Conservation (phyloP, 345 rosid genomes). For the Hibiscus trionum region DNA sequence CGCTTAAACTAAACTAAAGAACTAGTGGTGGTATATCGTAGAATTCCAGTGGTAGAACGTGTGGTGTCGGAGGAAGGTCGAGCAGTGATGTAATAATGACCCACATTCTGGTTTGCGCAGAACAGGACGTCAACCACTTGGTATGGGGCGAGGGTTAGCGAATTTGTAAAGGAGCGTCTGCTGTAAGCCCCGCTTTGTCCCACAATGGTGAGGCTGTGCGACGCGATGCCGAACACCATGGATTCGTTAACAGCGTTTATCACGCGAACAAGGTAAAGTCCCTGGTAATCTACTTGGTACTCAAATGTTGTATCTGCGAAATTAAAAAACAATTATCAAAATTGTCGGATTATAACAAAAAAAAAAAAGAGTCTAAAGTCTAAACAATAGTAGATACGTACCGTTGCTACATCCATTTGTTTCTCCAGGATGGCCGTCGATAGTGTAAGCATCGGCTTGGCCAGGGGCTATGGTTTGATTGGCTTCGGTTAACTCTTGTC, state of each 20-base stretch:
- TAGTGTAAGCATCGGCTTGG: constrained; percentile 35
- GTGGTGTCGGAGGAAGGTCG: neutral
- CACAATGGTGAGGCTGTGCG: neutral
- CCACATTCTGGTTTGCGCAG: constrained; percentile 14
- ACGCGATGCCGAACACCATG: neutral
- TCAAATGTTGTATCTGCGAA: neutral
- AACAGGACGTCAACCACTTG: constrained; percentile 21
- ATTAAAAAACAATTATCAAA: neutral
- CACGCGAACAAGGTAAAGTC: neutral
- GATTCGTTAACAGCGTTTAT: neutral
- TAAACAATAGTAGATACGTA: neutral
- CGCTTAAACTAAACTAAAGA: no score
- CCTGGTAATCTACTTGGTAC: neutral
- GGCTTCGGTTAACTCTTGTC: constrained; percentile 16
- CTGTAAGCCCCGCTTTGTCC: neutral
- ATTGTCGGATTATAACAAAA: neutral
- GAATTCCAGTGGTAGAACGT: neutral
- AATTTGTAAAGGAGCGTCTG: constrained; percentile 7
- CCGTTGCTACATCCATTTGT: constrained; percentile 27
- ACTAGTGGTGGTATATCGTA: neutral
- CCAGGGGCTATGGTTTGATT: constrained; percentile 13
- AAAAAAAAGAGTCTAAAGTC: neutral
- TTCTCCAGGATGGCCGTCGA: constrained; percentile 45
- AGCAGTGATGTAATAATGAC: constrained; percentile 27
- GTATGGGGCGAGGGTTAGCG: constrained; percentile 10